Evolutionary conservation across 1,284 basidiomycete genomes (phyloP), one percentile per base, ranked within the genome.

Genomic region (Malassezia dermatis): DNA sequence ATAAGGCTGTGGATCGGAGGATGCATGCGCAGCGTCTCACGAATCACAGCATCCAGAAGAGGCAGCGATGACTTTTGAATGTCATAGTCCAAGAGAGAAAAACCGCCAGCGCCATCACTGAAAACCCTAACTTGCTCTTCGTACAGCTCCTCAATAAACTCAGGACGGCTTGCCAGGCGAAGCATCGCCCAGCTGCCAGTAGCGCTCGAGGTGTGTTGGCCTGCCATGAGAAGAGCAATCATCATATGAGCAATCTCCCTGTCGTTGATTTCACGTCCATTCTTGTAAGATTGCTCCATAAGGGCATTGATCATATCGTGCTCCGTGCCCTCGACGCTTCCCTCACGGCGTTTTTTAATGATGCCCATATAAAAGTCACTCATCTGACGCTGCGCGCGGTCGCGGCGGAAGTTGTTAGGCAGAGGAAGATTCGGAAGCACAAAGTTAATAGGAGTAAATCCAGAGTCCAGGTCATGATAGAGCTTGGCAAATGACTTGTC

Each of bases 241-340:
- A 98, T 85, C 73, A 96, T 91, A 72, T 96, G 93, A 0, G 94
- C 89, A 60, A 98, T 86, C 76, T 96, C 90, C 62, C 87, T 84
- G 71, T 96, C 89, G 47, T 80, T 81, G 30, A 98, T 81, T 1
- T 80, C 73, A 37, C 82, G 80, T 45, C 94, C 94, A 69, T 84
- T 81, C 67, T 88, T 87, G 78, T 99, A 98, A 47, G 79, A 82
- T 73, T 91, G 87, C 62, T 84, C 80, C 78, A 86, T 82, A 24
- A 99, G 81, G 1, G 90, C 86, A 17, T 85, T 80, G 67, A 98
- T 89, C 86, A 98, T 95, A 75, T 99, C 94, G 66, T 84, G 82
- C 51, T 88, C 86, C 61, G 52, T 52, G 8, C 44, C 58, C 12
- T 48, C 48, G 2, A 42, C 28, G 12, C 34, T 43, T 5, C 60